Evolutionary conservation across 1,284 basidiomycete genomes (phyloP).

Genomic region (Leccinum subrobustum): DNA sequence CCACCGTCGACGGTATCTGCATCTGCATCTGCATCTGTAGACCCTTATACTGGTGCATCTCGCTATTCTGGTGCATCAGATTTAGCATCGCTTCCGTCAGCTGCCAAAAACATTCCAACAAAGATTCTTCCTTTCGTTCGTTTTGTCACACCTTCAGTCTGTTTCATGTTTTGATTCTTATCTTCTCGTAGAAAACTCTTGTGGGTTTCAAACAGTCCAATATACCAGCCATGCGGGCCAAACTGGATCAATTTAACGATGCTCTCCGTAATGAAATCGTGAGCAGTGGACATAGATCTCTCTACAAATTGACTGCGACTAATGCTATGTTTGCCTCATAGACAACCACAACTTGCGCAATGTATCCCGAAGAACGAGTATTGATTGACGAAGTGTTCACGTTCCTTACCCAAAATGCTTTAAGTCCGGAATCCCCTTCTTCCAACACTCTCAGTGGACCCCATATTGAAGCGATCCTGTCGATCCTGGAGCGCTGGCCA

Average conservation of each 20-base stretch:
- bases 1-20: conserved; percentile 13
- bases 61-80: no score
- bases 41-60: no score
- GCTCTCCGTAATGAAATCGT: conserved; percentile 68
- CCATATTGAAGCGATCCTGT: conserved; percentile 64
- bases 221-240: conserved; percentile 81
- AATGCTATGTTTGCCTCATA: conserved; percentile 29
- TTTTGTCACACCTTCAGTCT: conserved; percentile 9
- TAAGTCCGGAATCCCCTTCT: conserved; percentile 38
- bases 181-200: conserved; percentile 44
- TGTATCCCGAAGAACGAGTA: conserved; percentile 66
- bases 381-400: conserved; percentile 66
- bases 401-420: conserved; percentile 55
- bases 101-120: conserved; percentile 43
- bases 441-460: conserved; percentile 37
- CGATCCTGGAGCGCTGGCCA: conserved; percentile 80
- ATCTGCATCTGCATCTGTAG: conserved; percentile 18
- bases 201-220: conserved; percentile 88
- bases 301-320: not conserved
- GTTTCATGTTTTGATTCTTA: conserved; percentile 1
- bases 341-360: conserved; percentile 66
- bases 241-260: conserved; percentile 82
- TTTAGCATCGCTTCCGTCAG: no score
- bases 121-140: conserved; percentile 63
- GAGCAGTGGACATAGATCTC: conserved; percentile 24